phyloP scores from a whole-genome alignment of 225 moss, liverwort and hornwort species.

The Asterella californica region DNA sequence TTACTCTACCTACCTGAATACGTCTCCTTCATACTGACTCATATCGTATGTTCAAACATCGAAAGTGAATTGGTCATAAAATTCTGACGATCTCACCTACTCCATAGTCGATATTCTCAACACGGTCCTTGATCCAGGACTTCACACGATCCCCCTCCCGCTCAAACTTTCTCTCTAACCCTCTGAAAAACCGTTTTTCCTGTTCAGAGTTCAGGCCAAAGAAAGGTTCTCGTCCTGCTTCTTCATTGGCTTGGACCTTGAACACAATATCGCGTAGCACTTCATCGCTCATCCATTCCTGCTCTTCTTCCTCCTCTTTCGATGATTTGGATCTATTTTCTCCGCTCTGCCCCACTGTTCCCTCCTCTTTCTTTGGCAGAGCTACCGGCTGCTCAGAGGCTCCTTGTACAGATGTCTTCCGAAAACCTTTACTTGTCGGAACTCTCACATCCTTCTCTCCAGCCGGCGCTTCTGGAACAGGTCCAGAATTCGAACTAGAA shows the following conservation, averaged over 20 bases:
- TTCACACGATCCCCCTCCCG: slow-evolving; percentile 93
- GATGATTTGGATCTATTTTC: slow-evolving; percentile 20
- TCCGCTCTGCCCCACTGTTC: slow-evolving; percentile 5
- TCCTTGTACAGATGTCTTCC: neutral
- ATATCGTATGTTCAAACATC: neutral
- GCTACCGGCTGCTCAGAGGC: neutral
- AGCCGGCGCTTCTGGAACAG: neutral
- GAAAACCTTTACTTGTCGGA: neutral
- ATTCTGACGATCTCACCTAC: slow-evolving; percentile 25
- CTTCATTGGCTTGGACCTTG: slow-evolving; percentile 96
- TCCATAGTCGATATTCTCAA: slow-evolving; percentile 98
- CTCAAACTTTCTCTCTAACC: slow-evolving; percentile 89
- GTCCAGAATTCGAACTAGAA: neutral
- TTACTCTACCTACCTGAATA: neutral
- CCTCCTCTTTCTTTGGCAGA: neutral
- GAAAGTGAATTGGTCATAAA: neutral
- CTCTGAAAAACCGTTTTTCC: slow-evolving; percentile 85
- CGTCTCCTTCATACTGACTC: neutral
- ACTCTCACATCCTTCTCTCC: neutral
- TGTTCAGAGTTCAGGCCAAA: slow-evolving; percentile 77
- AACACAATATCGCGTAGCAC: slow-evolving; percentile 82
- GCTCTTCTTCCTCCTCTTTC: slow-evolving; percentile 69
- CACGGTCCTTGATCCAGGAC: slow-evolving; percentile 91
- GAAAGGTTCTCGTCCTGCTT: slow-evolving; percentile 89
- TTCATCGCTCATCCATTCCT: slow-evolving; percentile 91